Conservation (phyloP, 176 grass and related monocot species). For the Pontederia paniculata region DNA sequence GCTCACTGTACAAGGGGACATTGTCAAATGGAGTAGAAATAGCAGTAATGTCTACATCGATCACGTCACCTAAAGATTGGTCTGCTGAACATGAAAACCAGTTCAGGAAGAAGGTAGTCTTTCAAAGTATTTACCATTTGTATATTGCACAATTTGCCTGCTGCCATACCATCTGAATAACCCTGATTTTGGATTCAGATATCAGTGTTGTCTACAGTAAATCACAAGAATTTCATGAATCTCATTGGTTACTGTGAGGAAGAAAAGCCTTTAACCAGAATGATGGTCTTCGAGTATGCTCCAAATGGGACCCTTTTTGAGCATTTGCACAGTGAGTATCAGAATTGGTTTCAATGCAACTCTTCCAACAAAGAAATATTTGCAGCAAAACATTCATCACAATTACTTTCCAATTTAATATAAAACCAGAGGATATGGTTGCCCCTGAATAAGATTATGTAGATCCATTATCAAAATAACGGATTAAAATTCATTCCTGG, state of each 20-base stretch:
- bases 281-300: conserved; percentile 82
- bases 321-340: conserved; percentile 74
- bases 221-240: conserved; percentile 90
- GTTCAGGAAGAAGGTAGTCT: conserved; percentile 9
- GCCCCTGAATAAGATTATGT: too few species aligned
- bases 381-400: too few species aligned
- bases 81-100: conserved; percentile 28
- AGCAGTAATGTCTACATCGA: conserved; percentile 50
- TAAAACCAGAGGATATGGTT: too few species aligned
- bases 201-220: conserved; percentile 52
- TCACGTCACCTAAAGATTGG: conserved; percentile 32
- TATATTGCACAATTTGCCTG: too few species aligned
- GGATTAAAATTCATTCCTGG: too few species aligned
- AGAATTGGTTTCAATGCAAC: background rate
- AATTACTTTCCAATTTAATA: too few species aligned
- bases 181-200: conserved; percentile 34
- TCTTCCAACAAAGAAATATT: background rate
- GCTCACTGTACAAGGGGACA: conserved; percentile 59
- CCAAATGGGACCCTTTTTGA: conserved; percentile 81
- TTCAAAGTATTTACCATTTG: too few species aligned
- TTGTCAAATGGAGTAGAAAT: conserved; percentile 79
- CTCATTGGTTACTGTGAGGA: conserved; percentile 54
- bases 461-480: too few species aligned
- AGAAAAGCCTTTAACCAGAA: conserved; percentile 59
- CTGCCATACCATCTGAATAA: too few species aligned